Percentiles rank a stretch among this genome's conserved stretches.
Evolutionary conservation across 2,329 filamentous ascomycete genomes (phyloP).

Genomic region (Nigrospora osmanthi): DNA sequence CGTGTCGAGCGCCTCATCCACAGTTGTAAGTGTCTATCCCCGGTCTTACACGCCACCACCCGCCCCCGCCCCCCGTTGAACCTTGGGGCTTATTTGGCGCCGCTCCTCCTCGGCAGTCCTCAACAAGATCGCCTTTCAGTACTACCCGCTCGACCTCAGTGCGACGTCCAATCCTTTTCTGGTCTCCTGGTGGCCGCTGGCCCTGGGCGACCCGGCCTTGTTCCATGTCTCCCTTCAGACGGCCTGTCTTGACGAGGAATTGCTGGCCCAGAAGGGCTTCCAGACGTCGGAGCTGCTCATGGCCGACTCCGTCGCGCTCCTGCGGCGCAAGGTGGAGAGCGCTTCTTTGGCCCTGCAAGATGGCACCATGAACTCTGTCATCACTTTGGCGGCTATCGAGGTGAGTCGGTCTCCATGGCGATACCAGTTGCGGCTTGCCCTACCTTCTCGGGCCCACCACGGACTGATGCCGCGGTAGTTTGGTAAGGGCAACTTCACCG

Average conservation of each 20-base stretch:
- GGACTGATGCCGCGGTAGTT: slow-evolving; percentile 22
- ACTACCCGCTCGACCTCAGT: slow-evolving; percentile 48
- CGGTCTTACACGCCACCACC: neutral
- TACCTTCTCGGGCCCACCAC: too few species aligned
- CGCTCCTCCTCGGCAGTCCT: slow-evolving; percentile 34
- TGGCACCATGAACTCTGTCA: slow-evolving; percentile 47
- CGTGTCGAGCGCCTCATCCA: slow-evolving; percentile 49
- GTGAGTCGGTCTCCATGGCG: slow-evolving; percentile 21
- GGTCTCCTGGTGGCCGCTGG: slow-evolving; percentile 52
- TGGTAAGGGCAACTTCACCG: slow-evolving; percentile 41
- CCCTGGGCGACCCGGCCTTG: slow-evolving; percentile 45
- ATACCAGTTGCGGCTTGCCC: too few species aligned
- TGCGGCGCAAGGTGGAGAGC: slow-evolving; percentile 41
- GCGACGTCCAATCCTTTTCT: slow-evolving; percentile 48
- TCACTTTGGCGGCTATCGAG: slow-evolving; percentile 50
- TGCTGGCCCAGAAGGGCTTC: slow-evolving; percentile 43
- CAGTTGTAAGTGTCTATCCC: slow-evolving; percentile 33
- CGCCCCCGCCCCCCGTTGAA: neutral
- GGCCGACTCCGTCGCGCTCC: slow-evolving; percentile 45
- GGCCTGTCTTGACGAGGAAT: slow-evolving; percentile 47
- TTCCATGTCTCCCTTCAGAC: slow-evolving; percentile 54
- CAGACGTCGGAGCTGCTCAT: slow-evolving; percentile 46
- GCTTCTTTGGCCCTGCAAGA: slow-evolving; percentile 39
- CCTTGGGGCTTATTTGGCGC: neutral
- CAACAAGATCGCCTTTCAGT: slow-evolving; percentile 50